These are phyloP conservation scores for Cryptococcus floricola DNA, from an alignment of 1,284 basidiomycete species.

Conservation along the genomic window DNA sequence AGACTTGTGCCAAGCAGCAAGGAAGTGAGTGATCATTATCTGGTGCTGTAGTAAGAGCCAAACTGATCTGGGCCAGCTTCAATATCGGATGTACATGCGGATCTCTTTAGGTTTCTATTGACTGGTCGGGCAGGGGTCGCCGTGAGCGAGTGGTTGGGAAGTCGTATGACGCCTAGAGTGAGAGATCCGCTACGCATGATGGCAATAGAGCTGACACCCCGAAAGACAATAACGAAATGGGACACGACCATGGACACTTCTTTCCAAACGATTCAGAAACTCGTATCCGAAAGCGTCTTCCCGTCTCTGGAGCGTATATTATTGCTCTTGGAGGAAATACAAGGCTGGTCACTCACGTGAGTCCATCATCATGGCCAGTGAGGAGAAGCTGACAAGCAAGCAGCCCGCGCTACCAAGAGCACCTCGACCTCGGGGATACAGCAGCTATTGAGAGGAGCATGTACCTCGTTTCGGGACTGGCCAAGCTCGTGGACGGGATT, in stretches of 20 bases:
- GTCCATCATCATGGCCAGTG: slow-evolving; percentile 2
- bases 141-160: slow-evolving; percentile 44
- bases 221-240: slow-evolving; percentile 43
- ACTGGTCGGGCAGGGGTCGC: slow-evolving; percentile 35
- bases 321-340: slow-evolving; percentile 39
- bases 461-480: slow-evolving; percentile 14
- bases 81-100: slow-evolving; percentile 34
- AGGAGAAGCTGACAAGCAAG: background rate
- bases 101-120: slow-evolving; percentile 42
- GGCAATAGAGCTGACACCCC: background rate
- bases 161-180: slow-evolving; percentile 39
- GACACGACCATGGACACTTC: slow-evolving; percentile 30
- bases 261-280: slow-evolving; percentile 29
- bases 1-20: slow-evolving; percentile 40
- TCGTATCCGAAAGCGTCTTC: slow-evolving; percentile 34
- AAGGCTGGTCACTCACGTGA: slow-evolving; percentile 30
- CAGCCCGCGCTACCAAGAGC: slow-evolving; percentile 3
- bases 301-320: slow-evolving; percentile 40
- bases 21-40: slow-evolving; percentile 27
- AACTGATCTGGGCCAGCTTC: slow-evolving; percentile 19
- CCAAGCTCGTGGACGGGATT: slow-evolving; percentile 30
- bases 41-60: background rate
- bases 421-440: slow-evolving; percentile 7
- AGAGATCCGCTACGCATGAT: slow-evolving; percentile 5
- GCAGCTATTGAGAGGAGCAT: slow-evolving; percentile 7